Evolutionary conservation across 768 basidiomycete genomes (phyloP).

Genomic region (Kwoniella europaea): DNA sequence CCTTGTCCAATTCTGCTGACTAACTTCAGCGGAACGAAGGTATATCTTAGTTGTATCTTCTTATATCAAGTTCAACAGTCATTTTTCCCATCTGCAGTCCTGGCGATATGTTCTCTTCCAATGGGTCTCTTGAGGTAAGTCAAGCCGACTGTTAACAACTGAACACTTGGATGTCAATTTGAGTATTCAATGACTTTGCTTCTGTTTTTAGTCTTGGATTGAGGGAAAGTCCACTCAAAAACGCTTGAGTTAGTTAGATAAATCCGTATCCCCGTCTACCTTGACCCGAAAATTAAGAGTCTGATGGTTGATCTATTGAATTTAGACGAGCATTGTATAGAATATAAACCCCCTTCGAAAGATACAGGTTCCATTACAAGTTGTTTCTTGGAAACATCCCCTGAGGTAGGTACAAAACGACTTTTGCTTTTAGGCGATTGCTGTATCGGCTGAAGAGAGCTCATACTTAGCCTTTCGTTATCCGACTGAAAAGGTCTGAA

Average conservation of each 20-base stretch:
- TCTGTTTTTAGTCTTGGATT: neutral
- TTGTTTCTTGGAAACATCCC: slow-evolving; percentile 1
- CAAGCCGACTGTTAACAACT: too few species aligned
- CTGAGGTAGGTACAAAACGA: neutral
- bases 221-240: neutral
- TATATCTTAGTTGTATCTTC: too few species aligned
- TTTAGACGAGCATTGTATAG: neutral
- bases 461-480: neutral
- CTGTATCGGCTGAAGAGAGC: neutral
- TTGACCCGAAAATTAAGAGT: neutral
- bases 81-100: too few species aligned
- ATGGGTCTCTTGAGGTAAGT: neutral
- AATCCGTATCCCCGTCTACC: neutral
- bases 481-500: neutral
- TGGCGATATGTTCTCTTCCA: neutral
- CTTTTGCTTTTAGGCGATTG: neutral
- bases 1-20: too few species aligned
- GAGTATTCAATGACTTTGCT: neutral
- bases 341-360: neutral
- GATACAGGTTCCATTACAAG: neutral
- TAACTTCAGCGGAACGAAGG: too few species aligned
- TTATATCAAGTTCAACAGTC: too few species aligned
- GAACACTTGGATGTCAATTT: neutral
- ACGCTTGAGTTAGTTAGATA: neutral
- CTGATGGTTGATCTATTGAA: neutral